Base-by-base conservation (phyloP, 768 basidiomycete genomes). In the Harrya chromipes region DNA sequence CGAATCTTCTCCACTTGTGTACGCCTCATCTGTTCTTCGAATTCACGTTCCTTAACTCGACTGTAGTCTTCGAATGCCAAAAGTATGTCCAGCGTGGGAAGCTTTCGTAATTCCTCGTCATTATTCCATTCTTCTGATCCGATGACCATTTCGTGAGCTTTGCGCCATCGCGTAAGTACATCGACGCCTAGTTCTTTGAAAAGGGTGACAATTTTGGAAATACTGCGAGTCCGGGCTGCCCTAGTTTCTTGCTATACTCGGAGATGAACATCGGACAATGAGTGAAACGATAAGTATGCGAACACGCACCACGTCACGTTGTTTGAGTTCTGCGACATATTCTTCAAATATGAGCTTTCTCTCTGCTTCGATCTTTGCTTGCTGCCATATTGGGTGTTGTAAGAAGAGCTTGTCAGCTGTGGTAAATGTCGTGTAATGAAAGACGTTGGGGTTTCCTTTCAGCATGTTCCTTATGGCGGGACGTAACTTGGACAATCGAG, bases 61-160 rank as follows among this genome's bases (percentile, higher is more conserved):
- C 90, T 88, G 64, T 94, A 94, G 64, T 94, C 93, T 66, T 99
- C 97, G 58, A 94, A 98, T 1, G 92, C 89, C 33, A 90, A 80
- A 20, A 99, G 76, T 50, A 98, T 88, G 62, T 98, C 97, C 33
- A 98, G 76, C 2, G 87, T 87, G 11, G 95, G 95, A 36, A 97
- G 76, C 60, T 79, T 84, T 54, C 81, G 85, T 43, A 99, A 73
- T 53, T 93, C 88, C 1, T 74, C 58, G 59, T 98, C 93, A 23
- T 71, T 68, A 39, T 77, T 80, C 86, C 89, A 99, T 40, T 87
- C 86, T 0, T 84, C 79, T 2, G 91, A 90, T 17, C 85, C 83
- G 9, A 82, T 61, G 34, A 99, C 80, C 55, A 87, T 74, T 16
- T 81, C 77, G 56, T 90, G 87, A 1, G 94, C 93, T 50, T 82